Evolutionary conservation across 1,284 basidiomycete genomes (phyloP).

Genomic region (Leccinum fuscescens): DNA sequence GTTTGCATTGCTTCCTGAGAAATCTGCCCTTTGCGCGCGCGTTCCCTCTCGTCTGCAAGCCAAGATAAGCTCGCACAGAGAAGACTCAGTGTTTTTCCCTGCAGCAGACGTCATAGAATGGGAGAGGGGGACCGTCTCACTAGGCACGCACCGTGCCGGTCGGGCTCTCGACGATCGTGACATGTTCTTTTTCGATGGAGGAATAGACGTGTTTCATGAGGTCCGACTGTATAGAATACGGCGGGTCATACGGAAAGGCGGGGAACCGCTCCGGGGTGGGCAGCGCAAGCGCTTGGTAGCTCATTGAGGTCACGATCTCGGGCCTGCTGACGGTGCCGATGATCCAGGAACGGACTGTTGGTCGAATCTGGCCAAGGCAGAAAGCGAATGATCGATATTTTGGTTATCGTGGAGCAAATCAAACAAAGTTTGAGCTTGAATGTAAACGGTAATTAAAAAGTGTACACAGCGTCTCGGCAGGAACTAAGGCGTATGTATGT

Average conservation of each 20-base stretch:
- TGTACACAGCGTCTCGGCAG: constrained; percentile 20
- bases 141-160: not conserved
- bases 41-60: constrained; percentile 68
- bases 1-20: constrained; percentile 36
- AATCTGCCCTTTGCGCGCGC: constrained; percentile 63
- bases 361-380: constrained; percentile 3
- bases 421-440: constrained; percentile 18
- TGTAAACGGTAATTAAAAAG: constrained; percentile 26
- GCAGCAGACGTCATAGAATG: constrained; percentile 4
- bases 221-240: constrained; percentile 86
- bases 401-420: constrained; percentile 11
- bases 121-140: not conserved
- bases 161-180: constrained; percentile 81
- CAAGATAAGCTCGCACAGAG: constrained; percentile 80
- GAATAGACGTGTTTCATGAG: constrained; percentile 88
- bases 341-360: constrained; percentile 11
- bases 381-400: constrained; percentile 11
- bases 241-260: constrained; percentile 77
- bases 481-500: constrained; percentile 23
- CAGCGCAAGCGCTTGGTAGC: constrained; percentile 33
- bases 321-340: not conserved
- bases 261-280: constrained; percentile 65
- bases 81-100: constrained; percentile 87
- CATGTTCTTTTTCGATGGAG: constrained; percentile 71
- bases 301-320: constrained; percentile 3